Percentiles rank a stretch among this genome's conserved stretches.
These are phyloP conservation scores for Pseudevernia furfuracea DNA, from an alignment of 495 filamentous ascomycete genomes.

Conservation along the genomic window DNA sequence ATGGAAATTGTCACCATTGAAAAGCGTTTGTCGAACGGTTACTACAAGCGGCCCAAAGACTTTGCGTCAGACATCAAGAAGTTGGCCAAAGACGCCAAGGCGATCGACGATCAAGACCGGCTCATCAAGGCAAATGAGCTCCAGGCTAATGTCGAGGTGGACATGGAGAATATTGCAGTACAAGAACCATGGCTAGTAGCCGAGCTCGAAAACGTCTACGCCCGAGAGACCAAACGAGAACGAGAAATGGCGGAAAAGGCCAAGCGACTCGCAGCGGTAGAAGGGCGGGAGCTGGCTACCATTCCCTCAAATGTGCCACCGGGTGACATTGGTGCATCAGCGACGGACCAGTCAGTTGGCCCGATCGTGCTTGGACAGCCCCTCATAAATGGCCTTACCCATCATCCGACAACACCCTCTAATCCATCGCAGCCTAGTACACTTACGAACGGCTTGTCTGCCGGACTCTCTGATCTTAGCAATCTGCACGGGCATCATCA, in stretches of 20 bases:
- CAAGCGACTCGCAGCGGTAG: constrained; percentile 45
- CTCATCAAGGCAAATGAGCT: constrained; percentile 83
- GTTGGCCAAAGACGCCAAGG: constrained; percentile 73
- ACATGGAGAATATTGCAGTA: constrained; percentile 62
- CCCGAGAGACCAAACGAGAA: constrained; percentile 62
- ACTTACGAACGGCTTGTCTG: constrained; percentile 44
- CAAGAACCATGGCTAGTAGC: constrained; percentile 55
- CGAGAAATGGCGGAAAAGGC: constrained; percentile 57
- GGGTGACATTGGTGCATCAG: constrained; percentile 39
- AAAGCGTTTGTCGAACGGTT: constrained; percentile 88
- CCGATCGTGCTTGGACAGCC: constrained; percentile 55
- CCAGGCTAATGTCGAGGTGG: constrained; percentile 82
- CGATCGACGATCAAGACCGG: constrained; percentile 65
- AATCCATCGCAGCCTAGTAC: constrained; percentile 47
- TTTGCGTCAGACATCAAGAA: constrained; percentile 79
- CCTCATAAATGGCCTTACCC: constrained; percentile 39
- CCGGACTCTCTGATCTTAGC: constrained; percentile 43
- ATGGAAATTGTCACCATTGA: constrained; percentile 90
- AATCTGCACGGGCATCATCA: constrained; percentile 37
- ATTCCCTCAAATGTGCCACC: constrained; percentile 39
- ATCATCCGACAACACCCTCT: constrained; percentile 37
- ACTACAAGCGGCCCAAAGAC: constrained; percentile 80
- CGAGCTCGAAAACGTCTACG: constrained; percentile 66
- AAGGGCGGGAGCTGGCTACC: constrained; percentile 27
- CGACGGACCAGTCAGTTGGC: constrained; percentile 37